Evolutionary conservation across 345 rosid genomes (phyloP).

Genomic region (Reutealis trisperma): DNA sequence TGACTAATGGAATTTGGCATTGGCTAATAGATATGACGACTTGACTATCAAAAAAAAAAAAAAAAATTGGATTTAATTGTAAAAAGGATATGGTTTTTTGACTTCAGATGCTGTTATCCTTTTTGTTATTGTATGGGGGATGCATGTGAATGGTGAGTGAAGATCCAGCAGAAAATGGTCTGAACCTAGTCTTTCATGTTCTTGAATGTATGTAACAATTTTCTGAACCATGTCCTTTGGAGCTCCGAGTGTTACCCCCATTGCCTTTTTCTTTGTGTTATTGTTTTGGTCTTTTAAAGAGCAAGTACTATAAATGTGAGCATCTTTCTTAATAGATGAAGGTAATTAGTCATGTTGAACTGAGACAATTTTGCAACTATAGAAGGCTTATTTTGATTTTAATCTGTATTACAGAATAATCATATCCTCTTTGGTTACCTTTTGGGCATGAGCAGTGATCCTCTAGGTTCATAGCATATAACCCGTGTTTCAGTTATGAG

Average conservation of each 20-base stretch:
- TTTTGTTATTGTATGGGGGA: too few relatives aligned
- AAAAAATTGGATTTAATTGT: too few relatives aligned
- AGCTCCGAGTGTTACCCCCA: not conserved
- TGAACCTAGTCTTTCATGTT: too few relatives aligned
- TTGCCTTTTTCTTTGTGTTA: not conserved
- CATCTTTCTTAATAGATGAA: not conserved
- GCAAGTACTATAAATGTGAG: not conserved
- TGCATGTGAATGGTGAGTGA: too few relatives aligned
- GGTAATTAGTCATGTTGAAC: not conserved
- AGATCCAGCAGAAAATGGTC: too few relatives aligned
- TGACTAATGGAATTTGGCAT: too few relatives aligned
- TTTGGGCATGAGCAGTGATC: not conserved
- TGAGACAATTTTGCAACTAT: not conserved
- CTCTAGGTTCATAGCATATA: not conserved
- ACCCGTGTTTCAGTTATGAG: not conserved
- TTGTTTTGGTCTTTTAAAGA: not conserved
- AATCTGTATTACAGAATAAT: not conserved
- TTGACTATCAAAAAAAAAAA: too few relatives aligned
- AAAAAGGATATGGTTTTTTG: too few relatives aligned
- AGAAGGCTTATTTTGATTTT: not conserved
- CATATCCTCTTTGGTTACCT: too few relatives aligned
- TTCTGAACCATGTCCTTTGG: not conserved
- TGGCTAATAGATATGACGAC: too few relatives aligned
- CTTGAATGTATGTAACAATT: too few relatives aligned
- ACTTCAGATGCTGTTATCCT: too few relatives aligned